Percentiles rank a stretch among this genome's conserved stretches.
Conservation (phyloP, 1,284 basidiomycete species). For the Puccinia brachypodii region DNA sequence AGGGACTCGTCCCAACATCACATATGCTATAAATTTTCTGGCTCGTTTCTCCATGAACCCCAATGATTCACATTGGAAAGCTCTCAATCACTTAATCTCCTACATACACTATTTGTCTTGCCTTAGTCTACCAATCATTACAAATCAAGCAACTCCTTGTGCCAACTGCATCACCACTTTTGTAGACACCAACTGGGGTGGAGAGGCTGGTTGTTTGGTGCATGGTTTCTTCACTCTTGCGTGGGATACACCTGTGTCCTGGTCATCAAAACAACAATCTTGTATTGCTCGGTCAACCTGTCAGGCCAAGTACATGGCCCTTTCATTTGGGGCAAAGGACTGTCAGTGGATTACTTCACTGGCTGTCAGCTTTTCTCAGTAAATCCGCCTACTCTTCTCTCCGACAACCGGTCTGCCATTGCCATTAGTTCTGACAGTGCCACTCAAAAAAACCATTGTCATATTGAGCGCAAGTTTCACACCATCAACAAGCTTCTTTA, state of each 20-base stretch:
- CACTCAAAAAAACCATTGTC: background rate
- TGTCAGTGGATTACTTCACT: background rate
- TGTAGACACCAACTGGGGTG: conserved; percentile 16
- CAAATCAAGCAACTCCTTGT: too few relatives aligned
- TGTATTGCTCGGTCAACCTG: conserved; percentile 11
- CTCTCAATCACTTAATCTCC: background rate
- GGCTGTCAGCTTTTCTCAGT: background rate
- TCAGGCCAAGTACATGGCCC: conserved; percentile 20
- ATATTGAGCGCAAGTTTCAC: background rate
- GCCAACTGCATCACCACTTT: background rate
- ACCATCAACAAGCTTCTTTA: background rate
- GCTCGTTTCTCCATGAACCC: background rate
- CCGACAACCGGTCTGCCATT: background rate
- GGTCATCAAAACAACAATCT: conserved; percentile 7
- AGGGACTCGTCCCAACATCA: conserved; percentile 1
- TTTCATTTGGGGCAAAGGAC: conserved; percentile 4
- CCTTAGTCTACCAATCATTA: background rate
- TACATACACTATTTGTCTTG: background rate
- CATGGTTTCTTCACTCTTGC: background rate
- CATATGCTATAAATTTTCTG: conserved; percentile 10
- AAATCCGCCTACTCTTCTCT: background rate
- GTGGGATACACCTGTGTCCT: background rate
- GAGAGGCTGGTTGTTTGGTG: background rate
- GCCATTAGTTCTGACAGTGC: background rate
- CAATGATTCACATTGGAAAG: conserved; percentile 8